Evolutionary conservation across 352 stramenopile genomes (phyloP).

Genomic region (Phytophthora uliginosa): DNA sequence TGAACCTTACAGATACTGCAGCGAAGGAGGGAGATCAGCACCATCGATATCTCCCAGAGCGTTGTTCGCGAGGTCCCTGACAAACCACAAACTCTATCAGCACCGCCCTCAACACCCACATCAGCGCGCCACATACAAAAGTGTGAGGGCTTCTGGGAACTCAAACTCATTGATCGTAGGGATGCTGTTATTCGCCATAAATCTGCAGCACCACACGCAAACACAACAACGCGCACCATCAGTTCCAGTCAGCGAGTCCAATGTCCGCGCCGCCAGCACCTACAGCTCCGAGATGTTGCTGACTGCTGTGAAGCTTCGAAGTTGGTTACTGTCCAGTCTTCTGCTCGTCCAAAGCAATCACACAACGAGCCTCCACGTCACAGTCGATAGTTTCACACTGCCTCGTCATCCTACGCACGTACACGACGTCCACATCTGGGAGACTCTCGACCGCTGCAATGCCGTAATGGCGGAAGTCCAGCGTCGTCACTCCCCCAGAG

Average conservation of each 20-base stretch:
- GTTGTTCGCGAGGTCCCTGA: slow-evolving; percentile 38
- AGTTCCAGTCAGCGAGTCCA: not conserved
- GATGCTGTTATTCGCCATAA: slow-evolving; percentile 48
- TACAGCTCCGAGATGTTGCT: slow-evolving; percentile 39
- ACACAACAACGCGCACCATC: not conserved
- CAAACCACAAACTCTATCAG: not conserved
- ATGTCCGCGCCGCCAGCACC: not conserved
- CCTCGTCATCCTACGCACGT: slow-evolving; percentile 5
- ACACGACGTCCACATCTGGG: slow-evolving; percentile 30
- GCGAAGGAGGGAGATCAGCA: slow-evolving; percentile 18
- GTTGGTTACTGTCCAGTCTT: slow-evolving; percentile 39
- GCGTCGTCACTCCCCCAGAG: slow-evolving; percentile 6
- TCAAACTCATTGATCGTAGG: slow-evolving; percentile 26
- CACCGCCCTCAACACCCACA: not conserved
- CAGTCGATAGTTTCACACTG: not conserved
- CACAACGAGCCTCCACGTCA: not conserved
- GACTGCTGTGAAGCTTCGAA: slow-evolving; percentile 25
- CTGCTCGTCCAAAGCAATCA: slow-evolving; percentile 17
- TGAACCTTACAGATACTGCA: slow-evolving; percentile 34
- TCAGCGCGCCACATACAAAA: slow-evolving; percentile 29
- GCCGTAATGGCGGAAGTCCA: slow-evolving; percentile 30
- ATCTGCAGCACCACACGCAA: slow-evolving; percentile 18
- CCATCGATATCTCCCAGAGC: slow-evolving; percentile 22
- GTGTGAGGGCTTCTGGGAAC: slow-evolving; percentile 31
- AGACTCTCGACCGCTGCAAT: slow-evolving; percentile 40